phyloP scores from a whole-genome alignment of 2,329 filamentous ascomycete genomes.

The Talaromyces marneffei region DNA sequence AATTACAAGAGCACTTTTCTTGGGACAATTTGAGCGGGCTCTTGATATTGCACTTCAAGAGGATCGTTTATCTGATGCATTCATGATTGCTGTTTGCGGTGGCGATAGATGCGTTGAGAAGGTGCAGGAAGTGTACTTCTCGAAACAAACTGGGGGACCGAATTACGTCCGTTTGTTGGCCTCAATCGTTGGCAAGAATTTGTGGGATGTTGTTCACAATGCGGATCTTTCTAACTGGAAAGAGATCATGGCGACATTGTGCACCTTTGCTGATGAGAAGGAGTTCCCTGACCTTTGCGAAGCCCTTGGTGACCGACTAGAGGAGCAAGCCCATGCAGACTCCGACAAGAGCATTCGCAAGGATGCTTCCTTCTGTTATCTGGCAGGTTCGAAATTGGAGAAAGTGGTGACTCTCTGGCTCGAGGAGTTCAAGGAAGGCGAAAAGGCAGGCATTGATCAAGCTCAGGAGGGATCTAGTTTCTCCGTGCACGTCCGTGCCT shows the following conservation, averaged over 20 bases:
- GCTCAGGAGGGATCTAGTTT: conserved; percentile 71
- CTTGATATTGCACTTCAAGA: conserved; percentile 84
- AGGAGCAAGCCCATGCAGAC: conserved; percentile 57
- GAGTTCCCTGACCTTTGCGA: conserved; percentile 96
- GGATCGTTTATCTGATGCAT: conserved; percentile 87
- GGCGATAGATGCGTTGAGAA: conserved; percentile 91
- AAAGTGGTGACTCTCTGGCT: conserved; percentile 97
- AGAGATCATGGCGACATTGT: conserved; percentile 90
- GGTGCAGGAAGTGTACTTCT: conserved; percentile 85
- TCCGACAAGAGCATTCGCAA: conserved; percentile 60
- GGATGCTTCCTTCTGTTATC: conserved; percentile 92
- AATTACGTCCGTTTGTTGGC: conserved; percentile 88
- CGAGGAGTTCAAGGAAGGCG: conserved; percentile 76
- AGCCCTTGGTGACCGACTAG: conserved; percentile 82
- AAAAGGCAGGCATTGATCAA: conserved; percentile 66
- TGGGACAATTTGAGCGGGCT: conserved; percentile 85
- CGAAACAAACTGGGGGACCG: conserved; percentile 71
- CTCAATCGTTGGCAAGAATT: conserved; percentile 90
- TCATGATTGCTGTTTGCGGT: conserved; percentile 95
- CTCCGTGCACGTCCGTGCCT: conserved; percentile 78
- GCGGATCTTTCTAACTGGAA: conserved; percentile 92
- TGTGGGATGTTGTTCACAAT: conserved; percentile 98
- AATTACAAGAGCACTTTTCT: conserved; percentile 80
- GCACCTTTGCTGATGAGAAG: conserved; percentile 84
- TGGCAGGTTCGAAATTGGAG: conserved; percentile 92